Conservation (phyloP, 805 yeast species). For the Schwanniomyces vanrijiae region DNA sequence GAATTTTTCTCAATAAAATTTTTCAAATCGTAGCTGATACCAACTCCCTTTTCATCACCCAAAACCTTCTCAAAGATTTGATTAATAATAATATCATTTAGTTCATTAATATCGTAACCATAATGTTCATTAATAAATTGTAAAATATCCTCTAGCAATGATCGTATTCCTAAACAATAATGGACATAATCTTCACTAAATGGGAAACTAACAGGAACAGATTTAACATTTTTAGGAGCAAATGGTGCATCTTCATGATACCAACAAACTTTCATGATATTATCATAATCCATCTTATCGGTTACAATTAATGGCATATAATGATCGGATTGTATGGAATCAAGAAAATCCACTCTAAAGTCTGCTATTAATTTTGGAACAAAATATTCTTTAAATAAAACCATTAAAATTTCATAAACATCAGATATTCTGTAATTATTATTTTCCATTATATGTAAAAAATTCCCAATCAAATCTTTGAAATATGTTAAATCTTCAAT, state of each 20-base stretch:
- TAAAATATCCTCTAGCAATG: slow-evolving; percentile 62
- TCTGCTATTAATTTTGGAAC: slow-evolving; percentile 54
- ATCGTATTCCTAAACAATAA: slow-evolving; percentile 73
- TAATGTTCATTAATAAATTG: slow-evolving; percentile 65
- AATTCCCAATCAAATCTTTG: slow-evolving; percentile 66
- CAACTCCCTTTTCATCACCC: slow-evolving; percentile 43
- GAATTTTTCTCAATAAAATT: slow-evolving; percentile 62
- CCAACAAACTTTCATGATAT: slow-evolving; percentile 69
- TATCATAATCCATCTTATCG: slow-evolving; percentile 57
- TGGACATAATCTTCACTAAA: slow-evolving; percentile 88
- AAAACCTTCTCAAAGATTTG: slow-evolving; percentile 68
- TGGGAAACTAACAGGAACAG: slow-evolving; percentile 65
- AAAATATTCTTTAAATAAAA: slow-evolving; percentile 56
- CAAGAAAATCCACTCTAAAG: slow-evolving; percentile 61
- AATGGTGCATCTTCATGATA: slow-evolving; percentile 51
- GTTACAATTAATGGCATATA: slow-evolving; percentile 82
- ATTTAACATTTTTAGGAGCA: slow-evolving; percentile 46
- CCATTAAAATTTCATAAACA: slow-evolving; percentile 60
- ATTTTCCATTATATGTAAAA: slow-evolving; percentile 74
- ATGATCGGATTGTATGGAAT: slow-evolving; percentile 72
- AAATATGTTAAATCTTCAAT: slow-evolving; percentile 50
- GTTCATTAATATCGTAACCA: slow-evolving; percentile 58
- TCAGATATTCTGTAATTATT: slow-evolving; percentile 59
- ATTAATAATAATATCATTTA: slow-evolving; percentile 58
- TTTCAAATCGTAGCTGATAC: slow-evolving; percentile 60